Conservation (phyloP, 2,329 filamentous ascomycete species). For the Ilyonectria sp. region DNA sequence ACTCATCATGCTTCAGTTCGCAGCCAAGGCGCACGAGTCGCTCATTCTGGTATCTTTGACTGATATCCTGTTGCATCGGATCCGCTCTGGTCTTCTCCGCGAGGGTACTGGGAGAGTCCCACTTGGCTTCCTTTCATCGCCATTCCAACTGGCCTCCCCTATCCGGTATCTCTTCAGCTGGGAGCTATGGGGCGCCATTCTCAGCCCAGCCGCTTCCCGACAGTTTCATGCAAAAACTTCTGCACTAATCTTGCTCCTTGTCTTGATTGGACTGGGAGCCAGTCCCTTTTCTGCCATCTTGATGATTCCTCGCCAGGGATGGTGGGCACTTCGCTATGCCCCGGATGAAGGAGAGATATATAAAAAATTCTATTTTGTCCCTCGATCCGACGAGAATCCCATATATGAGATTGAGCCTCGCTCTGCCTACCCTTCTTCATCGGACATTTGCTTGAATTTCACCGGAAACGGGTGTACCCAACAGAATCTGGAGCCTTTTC, state of each 20-base stretch:
- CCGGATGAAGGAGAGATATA: no score
- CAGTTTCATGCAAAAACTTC: neutral
- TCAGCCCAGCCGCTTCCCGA: conserved; percentile 3
- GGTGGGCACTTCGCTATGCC: conserved; percentile 5
- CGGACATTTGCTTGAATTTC: no score
- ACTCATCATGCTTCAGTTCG: conserved; percentile 22
- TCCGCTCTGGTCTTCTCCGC: conserved; percentile 8
- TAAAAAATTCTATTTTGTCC: no score
- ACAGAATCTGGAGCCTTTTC: no score
- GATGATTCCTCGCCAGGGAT: conserved; percentile 21
- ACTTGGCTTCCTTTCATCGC: conserved; percentile 20
- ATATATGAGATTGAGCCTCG: no score
- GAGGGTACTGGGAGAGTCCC: neutral
- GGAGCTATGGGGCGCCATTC: conserved; percentile 17
- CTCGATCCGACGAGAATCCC: no score
- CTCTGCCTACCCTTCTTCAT: no score
- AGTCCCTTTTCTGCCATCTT: conserved; percentile 19
- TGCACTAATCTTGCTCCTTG: neutral
- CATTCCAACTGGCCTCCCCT: conserved; percentile 13
- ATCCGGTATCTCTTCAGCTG: conserved; percentile 16
- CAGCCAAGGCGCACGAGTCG: conserved; percentile 23
- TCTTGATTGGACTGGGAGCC: conserved; percentile 1
- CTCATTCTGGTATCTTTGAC: conserved; percentile 13
- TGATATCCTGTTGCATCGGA: conserved; percentile 11
- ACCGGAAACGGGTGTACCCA: no score